Evolutionary conservation across 2,329 filamentous ascomycete species (phyloP).

Genomic region (Cladosporium sp.): DNA sequence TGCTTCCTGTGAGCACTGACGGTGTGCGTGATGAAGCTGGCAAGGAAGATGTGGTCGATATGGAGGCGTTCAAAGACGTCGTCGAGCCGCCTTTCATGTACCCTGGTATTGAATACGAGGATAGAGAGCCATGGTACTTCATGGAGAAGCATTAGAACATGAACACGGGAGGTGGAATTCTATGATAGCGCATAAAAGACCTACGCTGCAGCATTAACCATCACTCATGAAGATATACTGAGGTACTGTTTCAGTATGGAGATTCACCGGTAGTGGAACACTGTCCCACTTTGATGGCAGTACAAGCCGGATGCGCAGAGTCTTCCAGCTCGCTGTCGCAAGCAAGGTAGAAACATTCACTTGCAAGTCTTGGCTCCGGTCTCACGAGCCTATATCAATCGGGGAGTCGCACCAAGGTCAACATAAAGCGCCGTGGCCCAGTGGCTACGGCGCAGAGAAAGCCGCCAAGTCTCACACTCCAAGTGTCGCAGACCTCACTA

Average conservation of each 20-base stretch:
- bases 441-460: not conserved
- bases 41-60: constrained; percentile 25
- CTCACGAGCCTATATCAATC: not conserved
- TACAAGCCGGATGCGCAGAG: no score
- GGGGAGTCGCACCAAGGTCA: not conserved
- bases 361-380: not conserved
- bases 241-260: no score
- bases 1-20: constrained; percentile 55
- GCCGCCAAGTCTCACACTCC: not conserved
- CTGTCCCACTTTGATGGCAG: no score
- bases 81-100: constrained; percentile 62
- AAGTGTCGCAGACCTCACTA: not conserved
- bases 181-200: not conserved
- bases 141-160: constrained; percentile 17
- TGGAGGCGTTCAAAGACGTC: constrained; percentile 50
- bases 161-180: not conserved
- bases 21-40: not conserved
- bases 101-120: constrained; percentile 52
- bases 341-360: not conserved
- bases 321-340: no score
- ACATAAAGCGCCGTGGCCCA: not conserved
- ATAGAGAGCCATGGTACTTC: constrained; percentile 44
- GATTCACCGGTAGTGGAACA: no score
- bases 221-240: no score
- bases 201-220: no score